phyloP scores from a whole-genome alignment of 768 basidiomycete genomes.

The Rhodotorula toruloides region DNA sequence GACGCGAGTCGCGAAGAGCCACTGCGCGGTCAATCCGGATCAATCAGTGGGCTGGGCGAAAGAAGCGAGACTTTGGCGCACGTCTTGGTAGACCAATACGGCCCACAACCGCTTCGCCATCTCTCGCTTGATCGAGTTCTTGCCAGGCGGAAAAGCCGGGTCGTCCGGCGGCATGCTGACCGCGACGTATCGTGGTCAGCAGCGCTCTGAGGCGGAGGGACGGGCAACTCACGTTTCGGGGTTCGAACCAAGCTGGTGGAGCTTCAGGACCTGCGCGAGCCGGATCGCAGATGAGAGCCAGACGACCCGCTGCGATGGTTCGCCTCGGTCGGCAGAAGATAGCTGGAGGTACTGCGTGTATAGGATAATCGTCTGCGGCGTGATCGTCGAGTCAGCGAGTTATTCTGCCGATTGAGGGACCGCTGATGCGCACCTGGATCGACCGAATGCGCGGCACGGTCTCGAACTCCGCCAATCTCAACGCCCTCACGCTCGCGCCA shows the following conservation, averaged over 20 bases:
- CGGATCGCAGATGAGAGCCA: conserved; percentile 37
- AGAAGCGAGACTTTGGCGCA: too few relatives aligned
- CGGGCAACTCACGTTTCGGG: conserved; percentile 27
- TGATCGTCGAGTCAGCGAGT: too few relatives aligned
- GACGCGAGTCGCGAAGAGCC: conserved; percentile 32
- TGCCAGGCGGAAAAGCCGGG: conserved; percentile 33
- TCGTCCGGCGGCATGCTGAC: conserved; percentile 36
- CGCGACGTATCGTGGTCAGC: background rate
- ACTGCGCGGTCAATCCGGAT: background rate
- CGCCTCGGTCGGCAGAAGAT: conserved; percentile 31
- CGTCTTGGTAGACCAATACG: conserved; percentile 37
- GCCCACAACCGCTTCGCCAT: conserved; percentile 37
- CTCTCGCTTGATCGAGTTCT: conserved; percentile 36
- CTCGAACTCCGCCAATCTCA: conserved; percentile 34
- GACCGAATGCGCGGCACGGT: conserved; percentile 27
- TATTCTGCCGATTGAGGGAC: too few relatives aligned
- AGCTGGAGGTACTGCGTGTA: conserved; percentile 39
- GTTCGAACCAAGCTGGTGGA: conserved; percentile 33
- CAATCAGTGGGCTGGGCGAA: background rate
- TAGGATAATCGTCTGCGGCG: conserved; percentile 37
- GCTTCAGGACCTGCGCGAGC: conserved; percentile 25
- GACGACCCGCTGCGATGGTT: conserved; percentile 26
- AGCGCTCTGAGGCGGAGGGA: too few relatives aligned
- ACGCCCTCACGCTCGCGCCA: conserved; percentile 27
- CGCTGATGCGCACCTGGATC: conserved; percentile 36